Percentiles rank a stretch among this genome's conserved stretches.
Conservation (phyloP, 306 rosid genomes). For the Acacia crassicarpa region DNA sequence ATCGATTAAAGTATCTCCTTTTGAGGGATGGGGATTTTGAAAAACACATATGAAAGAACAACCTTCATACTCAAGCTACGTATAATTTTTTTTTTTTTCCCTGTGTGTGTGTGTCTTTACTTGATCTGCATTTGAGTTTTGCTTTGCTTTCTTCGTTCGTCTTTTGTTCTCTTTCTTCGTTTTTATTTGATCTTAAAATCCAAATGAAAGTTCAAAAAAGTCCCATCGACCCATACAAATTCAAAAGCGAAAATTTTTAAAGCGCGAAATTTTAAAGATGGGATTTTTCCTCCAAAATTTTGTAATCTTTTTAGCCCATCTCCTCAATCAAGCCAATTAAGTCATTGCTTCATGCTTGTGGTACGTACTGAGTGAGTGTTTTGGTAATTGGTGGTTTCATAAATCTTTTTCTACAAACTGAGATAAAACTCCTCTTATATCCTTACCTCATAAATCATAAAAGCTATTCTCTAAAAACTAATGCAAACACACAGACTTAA, state of each 20-base stretch:
- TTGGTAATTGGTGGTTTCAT: too few species aligned
- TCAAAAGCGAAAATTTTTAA: constrained; percentile 44
- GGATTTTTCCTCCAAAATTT: background rate
- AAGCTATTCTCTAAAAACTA: too few species aligned
- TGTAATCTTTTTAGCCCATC: constrained; percentile 21
- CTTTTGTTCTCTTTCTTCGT: constrained; percentile 23
- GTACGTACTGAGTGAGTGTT: too few species aligned
- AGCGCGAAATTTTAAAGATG: constrained; percentile 22
- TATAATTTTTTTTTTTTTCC: background rate
- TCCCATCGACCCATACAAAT: constrained; percentile 30
- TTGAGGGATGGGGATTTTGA: constrained; percentile 25
- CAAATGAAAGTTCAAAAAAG: constrained; percentile 46
- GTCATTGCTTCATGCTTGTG: too few species aligned
- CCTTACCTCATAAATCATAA: too few species aligned
- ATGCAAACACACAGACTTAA: background rate
- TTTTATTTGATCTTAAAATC: constrained; percentile 31
- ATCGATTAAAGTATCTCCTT: constrained; percentile 28
- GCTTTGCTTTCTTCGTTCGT: constrained; percentile 32
- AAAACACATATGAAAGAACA: background rate
- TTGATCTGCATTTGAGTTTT: constrained; percentile 7
- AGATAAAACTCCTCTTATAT: too few species aligned
- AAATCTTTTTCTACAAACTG: too few species aligned
- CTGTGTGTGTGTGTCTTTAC: background rate
- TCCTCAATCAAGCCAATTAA: too few species aligned
- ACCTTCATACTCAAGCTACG: constrained; percentile 64